Evolutionary conservation across 1,284 basidiomycete genomes (phyloP), one percentile per base, ranked within the genome.

Genomic region (Tetrapyrgos nigripes): DNA sequence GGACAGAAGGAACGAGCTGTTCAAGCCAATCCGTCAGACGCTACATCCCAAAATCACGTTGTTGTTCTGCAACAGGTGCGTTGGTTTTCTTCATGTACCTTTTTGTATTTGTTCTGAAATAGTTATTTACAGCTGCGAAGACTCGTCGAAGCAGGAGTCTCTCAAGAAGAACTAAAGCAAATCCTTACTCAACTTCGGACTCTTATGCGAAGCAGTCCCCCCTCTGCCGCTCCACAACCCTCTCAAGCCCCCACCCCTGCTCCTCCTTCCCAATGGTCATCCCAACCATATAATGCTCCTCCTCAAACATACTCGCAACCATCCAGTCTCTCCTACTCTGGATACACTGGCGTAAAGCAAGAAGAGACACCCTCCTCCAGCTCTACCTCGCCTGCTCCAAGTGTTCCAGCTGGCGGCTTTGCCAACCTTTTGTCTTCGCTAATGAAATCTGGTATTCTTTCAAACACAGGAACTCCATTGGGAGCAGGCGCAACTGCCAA

Each of bases 71-170:
- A 87, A 58, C 91, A 94, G 80, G 92, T 93, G 67, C 50, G 85
- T 73, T 19, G 9, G 24, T 43, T 9, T 50, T 60, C 40, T n/a
- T 28, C 49, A 35, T 31, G 28, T 40, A 10, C 54, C 11, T 31
- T 28, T n/a, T 60, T 59, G 29, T 64, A 52, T 3, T 29, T 53
- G 44, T 49, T 64, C 27, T 61, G 40, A 63, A 53, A 50, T 29
- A 37, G 19, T 50, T 51, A 6, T 61, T 45, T 43, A n/a, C 53
- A 96, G 92, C 77, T 96, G 58, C 88, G 90, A 52, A 83, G 81
- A 54, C 79, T 95, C 31, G 90, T 95, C 1, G 87, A 92, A 68
- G 83, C 86, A 2, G 89, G 91, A 14, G 87, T 96, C 17, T 92
- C 92, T 2, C 87, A 91, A 65, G 85, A 86, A 26, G 92, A 96